Conservation (phyloP, 176 grass and related monocot genomes). For the Avena eriantha region DNA sequence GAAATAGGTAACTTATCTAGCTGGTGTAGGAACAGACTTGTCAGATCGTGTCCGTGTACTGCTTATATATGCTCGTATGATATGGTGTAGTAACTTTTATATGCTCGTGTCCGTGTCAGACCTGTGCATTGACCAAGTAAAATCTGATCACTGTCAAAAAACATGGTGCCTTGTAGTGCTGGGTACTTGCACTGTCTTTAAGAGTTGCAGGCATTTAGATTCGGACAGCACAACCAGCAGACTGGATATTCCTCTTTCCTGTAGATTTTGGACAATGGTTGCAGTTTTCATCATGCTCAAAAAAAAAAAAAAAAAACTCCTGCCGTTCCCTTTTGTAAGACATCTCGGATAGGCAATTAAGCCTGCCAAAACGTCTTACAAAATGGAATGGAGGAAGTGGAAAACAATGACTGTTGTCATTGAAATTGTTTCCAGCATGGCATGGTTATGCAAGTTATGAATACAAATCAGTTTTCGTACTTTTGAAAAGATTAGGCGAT, state of each 20-base stretch:
- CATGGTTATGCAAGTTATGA: too few relatives aligned
- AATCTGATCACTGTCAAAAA: neutral
- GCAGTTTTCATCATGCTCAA: neutral
- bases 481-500: too few relatives aligned
- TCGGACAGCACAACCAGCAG: neutral
- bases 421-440: too few relatives aligned
- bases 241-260: neutral
- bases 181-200: neutral
- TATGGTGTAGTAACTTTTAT: too few relatives aligned
- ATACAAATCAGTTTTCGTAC: too few relatives aligned
- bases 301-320: neutral
- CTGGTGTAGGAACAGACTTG: neutral
- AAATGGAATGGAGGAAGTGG: neutral
- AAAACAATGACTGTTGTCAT: too few relatives aligned
- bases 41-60: neutral
- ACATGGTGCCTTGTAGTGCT: neutral
- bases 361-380: too few relatives aligned
- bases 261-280: neutral
- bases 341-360: too few relatives aligned
- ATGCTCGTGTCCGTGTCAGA: too few relatives aligned
- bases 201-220: neutral
- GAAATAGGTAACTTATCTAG: neutral
- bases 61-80: neutral
- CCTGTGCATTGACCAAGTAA: neutral
- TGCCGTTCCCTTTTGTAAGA: too few relatives aligned